phyloP scores from a whole-genome alignment of 2,329 filamentous ascomycete species.

The Fusarium euwallaceae region DNA sequence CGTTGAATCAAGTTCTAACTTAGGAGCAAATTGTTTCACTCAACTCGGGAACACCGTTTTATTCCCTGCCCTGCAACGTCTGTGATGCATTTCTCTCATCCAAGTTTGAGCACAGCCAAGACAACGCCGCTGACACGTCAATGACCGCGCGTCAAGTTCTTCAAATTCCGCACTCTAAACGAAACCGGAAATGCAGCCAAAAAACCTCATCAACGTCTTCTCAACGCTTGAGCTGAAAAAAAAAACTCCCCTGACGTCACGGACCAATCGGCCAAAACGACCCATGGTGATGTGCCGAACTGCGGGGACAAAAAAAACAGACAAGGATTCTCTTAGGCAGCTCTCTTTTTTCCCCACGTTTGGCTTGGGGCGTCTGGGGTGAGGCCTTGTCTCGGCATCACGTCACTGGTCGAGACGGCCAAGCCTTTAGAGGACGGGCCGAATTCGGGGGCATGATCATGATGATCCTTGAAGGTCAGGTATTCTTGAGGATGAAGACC shows the following conservation, averaged over 20 bases:
- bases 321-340: conserved; percentile 21
- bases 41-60: background rate
- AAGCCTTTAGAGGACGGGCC: conserved; percentile 2
- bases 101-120: conserved; percentile 16
- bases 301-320: conserved; percentile 35
- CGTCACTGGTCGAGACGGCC: conserved; percentile 20
- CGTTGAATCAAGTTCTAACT: background rate
- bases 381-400: conserved; percentile 18
- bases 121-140: conserved; percentile 40
- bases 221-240: background rate
- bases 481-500: background rate
- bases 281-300: conserved; percentile 23
- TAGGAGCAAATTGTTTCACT: background rate
- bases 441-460: conserved; percentile 12
- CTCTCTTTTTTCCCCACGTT: conserved; percentile 33
- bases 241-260: conserved; percentile 38
- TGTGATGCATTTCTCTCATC: background rate
- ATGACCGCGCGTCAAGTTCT: conserved; percentile 2
- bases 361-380: conserved; percentile 36
- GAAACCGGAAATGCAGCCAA: background rate
- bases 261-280: conserved; percentile 38
- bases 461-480: background rate
- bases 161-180: conserved; percentile 26
- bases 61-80: background rate
- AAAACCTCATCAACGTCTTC: background rate